Percentiles rank a stretch among this genome's conserved stretches.
These are phyloP conservation scores for Fomes fomentarius DNA, from an alignment of 1,284 basidiomycete species.

Conservation along the genomic window DNA sequence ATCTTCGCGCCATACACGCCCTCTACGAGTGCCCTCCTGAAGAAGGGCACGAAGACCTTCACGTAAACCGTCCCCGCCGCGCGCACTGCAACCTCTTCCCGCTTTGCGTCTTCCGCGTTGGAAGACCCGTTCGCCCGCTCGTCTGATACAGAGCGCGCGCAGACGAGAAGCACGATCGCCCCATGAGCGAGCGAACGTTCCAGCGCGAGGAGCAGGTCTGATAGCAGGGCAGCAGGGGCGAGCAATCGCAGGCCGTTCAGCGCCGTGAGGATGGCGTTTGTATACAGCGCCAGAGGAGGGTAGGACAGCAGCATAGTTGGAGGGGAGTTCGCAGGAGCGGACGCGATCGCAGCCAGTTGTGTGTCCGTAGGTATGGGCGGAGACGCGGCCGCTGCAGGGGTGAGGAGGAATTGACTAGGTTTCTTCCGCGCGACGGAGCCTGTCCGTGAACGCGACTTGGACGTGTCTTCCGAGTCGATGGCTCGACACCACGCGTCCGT, in stretches of 20 bases:
- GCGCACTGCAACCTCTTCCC: constrained; percentile 48
- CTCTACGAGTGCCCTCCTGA: constrained; percentile 66
- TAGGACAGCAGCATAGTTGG: constrained; percentile 73
- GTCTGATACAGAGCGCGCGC: constrained; percentile 23
- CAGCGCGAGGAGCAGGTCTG: constrained; percentile 49
- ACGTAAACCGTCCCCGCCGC: constrained; percentile 62
- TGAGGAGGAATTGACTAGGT: constrained; percentile 28
- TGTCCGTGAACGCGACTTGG: constrained; percentile 13
- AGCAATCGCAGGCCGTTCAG: constrained; percentile 85
- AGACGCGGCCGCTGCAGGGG: constrained; percentile 22
- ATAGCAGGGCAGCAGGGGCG: constrained; percentile 64
- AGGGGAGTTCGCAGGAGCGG: constrained; percentile 53
- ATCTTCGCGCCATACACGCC: constrained; percentile 66
- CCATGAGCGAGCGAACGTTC: constrained; percentile 53
- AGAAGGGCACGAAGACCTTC: constrained; percentile 66
- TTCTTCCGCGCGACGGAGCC: constrained; percentile 12
- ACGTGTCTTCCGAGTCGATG: constrained; percentile 15
- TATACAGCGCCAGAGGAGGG: constrained; percentile 75
- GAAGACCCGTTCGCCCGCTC: constrained; percentile 26
- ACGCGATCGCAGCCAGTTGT: constrained; percentile 25
- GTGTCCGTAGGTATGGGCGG: constrained; percentile 30
- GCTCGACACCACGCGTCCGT: constrained; percentile 26
- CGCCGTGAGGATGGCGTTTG: constrained; percentile 76
- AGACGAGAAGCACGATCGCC: constrained; percentile 38
- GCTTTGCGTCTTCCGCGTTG: constrained; percentile 37